A percentile compares a stretch with the other conserved stretches of the same genome.
Evolutionary conservation across 2,329 filamentous ascomycete species (phyloP).

Genomic region (Meredithiella fracta): DNA sequence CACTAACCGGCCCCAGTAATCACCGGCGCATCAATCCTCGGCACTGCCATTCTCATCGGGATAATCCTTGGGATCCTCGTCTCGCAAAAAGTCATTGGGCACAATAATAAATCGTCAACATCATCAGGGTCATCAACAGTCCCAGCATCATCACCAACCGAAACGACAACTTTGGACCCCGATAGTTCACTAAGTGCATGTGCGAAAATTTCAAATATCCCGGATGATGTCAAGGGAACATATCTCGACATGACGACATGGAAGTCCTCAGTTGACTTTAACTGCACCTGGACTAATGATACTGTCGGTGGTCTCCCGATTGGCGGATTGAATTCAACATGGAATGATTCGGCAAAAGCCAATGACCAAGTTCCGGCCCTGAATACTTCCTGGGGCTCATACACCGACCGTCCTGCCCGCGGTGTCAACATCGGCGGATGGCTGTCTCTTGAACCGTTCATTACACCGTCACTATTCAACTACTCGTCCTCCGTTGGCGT

Average conservation of each 20-base stretch:
- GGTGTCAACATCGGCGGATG: constrained; percentile 61
- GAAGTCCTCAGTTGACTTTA: constrained; percentile 58
- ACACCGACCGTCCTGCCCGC: constrained; percentile 47
- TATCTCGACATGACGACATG: constrained; percentile 55
- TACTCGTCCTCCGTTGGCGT: constrained; percentile 22
- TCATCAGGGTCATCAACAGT: background rate
- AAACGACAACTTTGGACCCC: background rate
- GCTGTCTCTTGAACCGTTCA: constrained; percentile 60
- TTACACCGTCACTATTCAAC: constrained; percentile 55
- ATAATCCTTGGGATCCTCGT: constrained; percentile 12
- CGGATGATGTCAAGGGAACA: constrained; percentile 41
- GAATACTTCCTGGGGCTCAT: constrained; percentile 41
- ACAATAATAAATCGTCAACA: constrained; percentile 5
- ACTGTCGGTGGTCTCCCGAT: constrained; percentile 51
- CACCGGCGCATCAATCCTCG: constrained; percentile 1
- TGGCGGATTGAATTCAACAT: constrained; percentile 53
- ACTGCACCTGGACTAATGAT: constrained; percentile 53
- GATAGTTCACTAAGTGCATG: constrained; percentile 1
- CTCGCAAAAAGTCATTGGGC: constrained; percentile 8
- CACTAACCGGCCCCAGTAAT: constrained; percentile 4
- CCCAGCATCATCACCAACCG: background rate
- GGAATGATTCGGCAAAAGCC: constrained; percentile 48
- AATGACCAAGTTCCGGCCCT: constrained; percentile 50
- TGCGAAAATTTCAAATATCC: constrained; percentile 21
- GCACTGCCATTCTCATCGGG: constrained; percentile 5